Conservation (phyloP, 441 rosid species). For the Manihot esculenta region DNA sequence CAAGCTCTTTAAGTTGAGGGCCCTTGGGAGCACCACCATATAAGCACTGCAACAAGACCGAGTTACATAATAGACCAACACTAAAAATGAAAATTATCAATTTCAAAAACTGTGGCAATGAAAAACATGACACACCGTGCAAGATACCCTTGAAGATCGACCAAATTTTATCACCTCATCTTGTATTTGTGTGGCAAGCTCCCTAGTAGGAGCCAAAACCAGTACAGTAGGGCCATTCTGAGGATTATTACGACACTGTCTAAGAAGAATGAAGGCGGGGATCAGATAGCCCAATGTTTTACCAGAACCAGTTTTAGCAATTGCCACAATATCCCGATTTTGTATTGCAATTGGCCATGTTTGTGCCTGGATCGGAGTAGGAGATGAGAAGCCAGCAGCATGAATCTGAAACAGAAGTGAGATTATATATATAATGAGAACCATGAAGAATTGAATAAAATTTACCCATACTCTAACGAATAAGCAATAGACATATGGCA, state of each 20-base stretch:
- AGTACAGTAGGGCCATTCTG: constrained; percentile 85
- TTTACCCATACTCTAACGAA: constrained; percentile 5
- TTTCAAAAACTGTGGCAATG: not conserved
- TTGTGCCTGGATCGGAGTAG: constrained; percentile 98
- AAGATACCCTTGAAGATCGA: constrained; percentile 72
- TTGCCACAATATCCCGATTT: constrained; percentile 86
- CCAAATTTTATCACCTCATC: constrained; percentile 86
- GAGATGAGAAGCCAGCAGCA: constrained; percentile 80
- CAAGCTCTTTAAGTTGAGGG: constrained; percentile 78
- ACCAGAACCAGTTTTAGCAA: constrained; percentile 98
- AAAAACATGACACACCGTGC: constrained; percentile 65
- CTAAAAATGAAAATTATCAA: not conserved
- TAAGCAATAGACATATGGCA: constrained; percentile 1
- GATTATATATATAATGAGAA: constrained; percentile 21
- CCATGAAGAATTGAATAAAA: not conserved
- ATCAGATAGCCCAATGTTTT: constrained; percentile 94
- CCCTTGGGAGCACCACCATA: constrained; percentile 98
- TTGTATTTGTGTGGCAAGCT: constrained; percentile 96
- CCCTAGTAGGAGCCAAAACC: constrained; percentile 94
- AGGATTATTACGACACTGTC: constrained; percentile 61
- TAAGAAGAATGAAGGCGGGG: constrained; percentile 83
- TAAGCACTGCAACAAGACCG: constrained; percentile 60
- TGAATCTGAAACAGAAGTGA: constrained; percentile 52
- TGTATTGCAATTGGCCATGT: constrained; percentile 97
- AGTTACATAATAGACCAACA: constrained; percentile 23